Evolutionary conservation across 2,329 filamentous ascomycete genomes (phyloP).

Genomic region (Aspergillus sp.): DNA sequence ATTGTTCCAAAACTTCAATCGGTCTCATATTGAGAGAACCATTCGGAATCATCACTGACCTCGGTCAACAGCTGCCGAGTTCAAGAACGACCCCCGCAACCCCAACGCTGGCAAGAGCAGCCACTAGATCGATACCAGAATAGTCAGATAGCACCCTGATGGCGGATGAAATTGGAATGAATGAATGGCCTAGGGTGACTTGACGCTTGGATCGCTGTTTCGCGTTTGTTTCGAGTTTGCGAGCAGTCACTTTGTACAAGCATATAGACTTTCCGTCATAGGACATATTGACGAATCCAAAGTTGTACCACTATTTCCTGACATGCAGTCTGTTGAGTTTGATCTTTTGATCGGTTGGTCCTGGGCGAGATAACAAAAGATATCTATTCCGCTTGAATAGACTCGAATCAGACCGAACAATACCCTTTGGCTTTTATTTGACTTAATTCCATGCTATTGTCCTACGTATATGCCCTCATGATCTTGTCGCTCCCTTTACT

Average conservation of each 20-base stretch:
- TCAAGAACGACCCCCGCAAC: slow-evolving; percentile 95
- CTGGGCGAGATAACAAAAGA: no score
- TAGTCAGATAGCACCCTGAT: slow-evolving; percentile 12
- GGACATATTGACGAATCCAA: slow-evolving; percentile 32
- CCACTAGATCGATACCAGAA: slow-evolving; percentile 26
- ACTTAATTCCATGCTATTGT: no score
- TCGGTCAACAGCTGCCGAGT: slow-evolving; percentile 69
- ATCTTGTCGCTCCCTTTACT: no score
- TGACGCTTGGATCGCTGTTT: slow-evolving; percentile 14
- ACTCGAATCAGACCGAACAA: no score
- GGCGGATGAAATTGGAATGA: slow-evolving; percentile 9
- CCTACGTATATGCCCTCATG: no score
- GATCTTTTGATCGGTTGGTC: background rate
- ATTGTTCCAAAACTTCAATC: no score
- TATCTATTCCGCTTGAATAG: no score
- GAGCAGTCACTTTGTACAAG: slow-evolving; percentile 33
- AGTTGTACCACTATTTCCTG: slow-evolving; percentile 31
- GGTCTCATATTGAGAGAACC: background rate
- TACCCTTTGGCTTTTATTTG: no score
- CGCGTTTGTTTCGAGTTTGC: slow-evolving; percentile 20
- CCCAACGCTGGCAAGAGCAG: slow-evolving; percentile 36
- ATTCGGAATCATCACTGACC: slow-evolving; percentile 15
- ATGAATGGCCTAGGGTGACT: slow-evolving; percentile 13
- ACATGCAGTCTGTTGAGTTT: no score
- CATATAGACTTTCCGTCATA: slow-evolving; percentile 33